These are phyloP conservation scores for Blastocystis sp. DNA, from an alignment of 352 stramenopile species.

Conservation along the genomic window DNA sequence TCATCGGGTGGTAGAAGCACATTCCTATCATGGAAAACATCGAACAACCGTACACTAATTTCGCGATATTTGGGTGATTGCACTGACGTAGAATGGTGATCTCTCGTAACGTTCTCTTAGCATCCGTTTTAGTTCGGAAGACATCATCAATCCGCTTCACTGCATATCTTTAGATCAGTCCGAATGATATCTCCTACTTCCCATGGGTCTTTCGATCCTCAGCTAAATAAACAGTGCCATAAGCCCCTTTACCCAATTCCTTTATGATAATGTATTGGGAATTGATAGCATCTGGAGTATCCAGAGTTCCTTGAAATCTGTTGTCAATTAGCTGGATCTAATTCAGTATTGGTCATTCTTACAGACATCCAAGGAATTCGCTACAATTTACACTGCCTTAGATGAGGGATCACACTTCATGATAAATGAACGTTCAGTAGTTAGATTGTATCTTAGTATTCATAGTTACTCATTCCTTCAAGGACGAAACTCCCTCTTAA, in stretches of 20 bases:
- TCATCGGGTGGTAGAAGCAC: constrained; percentile 49
- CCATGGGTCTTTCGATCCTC: not conserved
- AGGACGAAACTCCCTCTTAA: not conserved
- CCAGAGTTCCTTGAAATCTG: not conserved
- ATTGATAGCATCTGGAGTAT: constrained; percentile 57
- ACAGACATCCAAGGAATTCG: constrained; percentile 31
- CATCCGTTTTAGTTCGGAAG: constrained; percentile 53
- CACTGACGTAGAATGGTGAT: constrained; percentile 58
- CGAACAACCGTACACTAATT: not conserved
- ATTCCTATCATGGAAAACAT: not conserved
- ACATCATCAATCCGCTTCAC: constrained; percentile 60
- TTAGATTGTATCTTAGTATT: not conserved
- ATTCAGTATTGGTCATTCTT: not conserved
- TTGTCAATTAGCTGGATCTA: not conserved
- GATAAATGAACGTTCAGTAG: not conserved
- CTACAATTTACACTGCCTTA: not conserved
- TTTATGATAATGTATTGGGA: constrained; percentile 24
- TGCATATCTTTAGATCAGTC: not conserved
- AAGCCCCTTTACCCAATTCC: constrained; percentile 58
- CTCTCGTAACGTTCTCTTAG: constrained; percentile 50
- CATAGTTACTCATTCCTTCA: not conserved
- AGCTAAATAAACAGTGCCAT: constrained; percentile 60
- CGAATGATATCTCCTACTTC: not conserved
- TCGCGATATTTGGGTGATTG: constrained; percentile 55
- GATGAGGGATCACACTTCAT: not conserved